Conservation (phyloP, 1,139 yeast species). For the Saccharomyces hybrid region DNA sequence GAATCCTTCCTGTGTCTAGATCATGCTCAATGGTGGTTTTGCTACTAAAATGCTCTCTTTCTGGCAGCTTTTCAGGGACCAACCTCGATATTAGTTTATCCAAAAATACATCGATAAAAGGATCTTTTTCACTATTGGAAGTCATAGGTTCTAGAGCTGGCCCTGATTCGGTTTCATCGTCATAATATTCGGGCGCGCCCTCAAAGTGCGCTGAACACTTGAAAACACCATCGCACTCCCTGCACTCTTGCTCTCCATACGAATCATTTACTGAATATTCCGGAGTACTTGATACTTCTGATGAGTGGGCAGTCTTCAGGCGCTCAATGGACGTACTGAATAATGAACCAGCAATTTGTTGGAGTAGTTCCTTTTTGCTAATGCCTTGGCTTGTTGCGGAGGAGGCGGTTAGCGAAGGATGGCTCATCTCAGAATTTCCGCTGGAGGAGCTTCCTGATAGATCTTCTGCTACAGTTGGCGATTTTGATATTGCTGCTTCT, state of each 20-base stretch:
- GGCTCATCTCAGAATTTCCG: slow-evolving; percentile 22
- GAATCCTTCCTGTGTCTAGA: slow-evolving; percentile 42
- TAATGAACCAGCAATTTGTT: slow-evolving; percentile 52
- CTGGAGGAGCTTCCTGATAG: slow-evolving; percentile 2
- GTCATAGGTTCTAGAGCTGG: neutral
- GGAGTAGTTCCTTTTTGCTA: slow-evolving; percentile 39
- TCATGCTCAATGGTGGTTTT: slow-evolving; percentile 30
- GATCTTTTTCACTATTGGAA: slow-evolving; percentile 27
- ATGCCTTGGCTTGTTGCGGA: slow-evolving; percentile 1
- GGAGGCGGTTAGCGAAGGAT: neutral
- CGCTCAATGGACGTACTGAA: slow-evolving; percentile 49
- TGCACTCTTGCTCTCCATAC: neutral
- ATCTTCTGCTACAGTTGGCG: slow-evolving; percentile 8
- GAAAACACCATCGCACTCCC: neutral
- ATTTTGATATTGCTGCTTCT: slow-evolving; percentile 15
- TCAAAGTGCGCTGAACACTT: neutral
- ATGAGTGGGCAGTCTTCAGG: slow-evolving; percentile 22
- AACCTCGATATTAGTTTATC: slow-evolving; percentile 46
- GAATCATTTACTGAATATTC: neutral
- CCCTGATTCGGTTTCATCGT: neutral
- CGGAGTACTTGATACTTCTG: slow-evolving; percentile 21
- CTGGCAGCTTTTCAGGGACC: slow-evolving; percentile 43
- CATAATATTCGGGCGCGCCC: neutral
- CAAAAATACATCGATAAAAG: slow-evolving; percentile 52
- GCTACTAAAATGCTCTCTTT: slow-evolving; percentile 39